These are phyloP conservation scores for Aspergillus pseudonomiae DNA, from an alignment of 2,329 filamentous ascomycete species.

Conservation along the genomic window DNA sequence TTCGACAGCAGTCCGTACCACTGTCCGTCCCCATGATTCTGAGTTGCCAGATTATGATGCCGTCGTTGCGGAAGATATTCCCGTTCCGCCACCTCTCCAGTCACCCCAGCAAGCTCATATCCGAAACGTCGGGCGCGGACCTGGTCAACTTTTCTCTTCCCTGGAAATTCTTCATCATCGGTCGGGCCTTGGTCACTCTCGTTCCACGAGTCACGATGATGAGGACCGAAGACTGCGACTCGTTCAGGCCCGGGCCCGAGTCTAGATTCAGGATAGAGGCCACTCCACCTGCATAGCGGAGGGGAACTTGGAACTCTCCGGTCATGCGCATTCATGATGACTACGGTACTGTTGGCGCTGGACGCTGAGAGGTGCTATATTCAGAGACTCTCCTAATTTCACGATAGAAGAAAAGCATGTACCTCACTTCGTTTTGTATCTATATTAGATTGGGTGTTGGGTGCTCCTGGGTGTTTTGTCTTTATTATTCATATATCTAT, in stretches of 20 bases:
- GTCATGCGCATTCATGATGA: slow-evolving; percentile 2
- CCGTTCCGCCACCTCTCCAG: slow-evolving; percentile 32
- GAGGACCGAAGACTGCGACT: slow-evolving; percentile 47
- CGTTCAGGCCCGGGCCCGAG: slow-evolving; percentile 42
- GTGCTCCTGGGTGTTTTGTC: slow-evolving; percentile 1
- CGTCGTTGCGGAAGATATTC: slow-evolving; percentile 43
- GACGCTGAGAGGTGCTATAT: slow-evolving; percentile 16
- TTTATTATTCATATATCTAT: slow-evolving; percentile 1
- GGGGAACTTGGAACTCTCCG: neutral
- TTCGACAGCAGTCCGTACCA: slow-evolving; percentile 70
- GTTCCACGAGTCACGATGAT: slow-evolving; percentile 32
- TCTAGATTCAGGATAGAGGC: slow-evolving; percentile 15
- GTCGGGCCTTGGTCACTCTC: slow-evolving; percentile 28
- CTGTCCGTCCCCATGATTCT: slow-evolving; percentile 57
- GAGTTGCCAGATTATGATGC: slow-evolving; percentile 69
- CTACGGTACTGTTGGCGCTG: slow-evolving; percentile 15
- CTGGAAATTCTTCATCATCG: slow-evolving; percentile 30
- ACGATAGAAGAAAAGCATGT: slow-evolving; percentile 6
- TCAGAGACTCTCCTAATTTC: slow-evolving; percentile 19
- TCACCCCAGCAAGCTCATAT: slow-evolving; percentile 45
- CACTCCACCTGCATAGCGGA: slow-evolving; percentile 3
- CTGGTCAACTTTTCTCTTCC: slow-evolving; percentile 24
- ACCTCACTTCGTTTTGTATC: slow-evolving; percentile 1
- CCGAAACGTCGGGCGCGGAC: slow-evolving; percentile 39
- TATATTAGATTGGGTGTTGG: slow-evolving; percentile 6